Evolutionary conservation across 306 rosid genomes (phyloP).

Genomic region (Oxytropis ochrocephala): DNA sequence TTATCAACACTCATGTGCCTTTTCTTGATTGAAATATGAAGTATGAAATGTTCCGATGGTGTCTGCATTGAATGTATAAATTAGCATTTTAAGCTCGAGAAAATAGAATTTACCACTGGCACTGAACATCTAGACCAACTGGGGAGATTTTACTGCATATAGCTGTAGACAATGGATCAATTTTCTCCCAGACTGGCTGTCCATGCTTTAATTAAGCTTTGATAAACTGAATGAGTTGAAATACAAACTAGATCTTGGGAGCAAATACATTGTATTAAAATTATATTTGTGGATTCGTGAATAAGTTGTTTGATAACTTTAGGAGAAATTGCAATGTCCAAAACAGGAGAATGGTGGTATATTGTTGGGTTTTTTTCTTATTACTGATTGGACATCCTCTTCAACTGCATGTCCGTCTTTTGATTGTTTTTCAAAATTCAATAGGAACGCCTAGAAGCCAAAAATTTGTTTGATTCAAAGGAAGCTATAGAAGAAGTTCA

Average conservation of each 20-base stretch:
- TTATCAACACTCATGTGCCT: not conserved
- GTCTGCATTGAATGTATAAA: not conserved
- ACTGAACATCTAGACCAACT: not conserved
- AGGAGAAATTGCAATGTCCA: not conserved
- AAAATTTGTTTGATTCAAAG: constrained; percentile 53
- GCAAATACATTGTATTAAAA: not conserved
- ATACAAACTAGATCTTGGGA: not conserved
- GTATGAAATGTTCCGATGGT: not conserved
- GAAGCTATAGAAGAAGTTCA: constrained; percentile 66
- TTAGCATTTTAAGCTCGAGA: not conserved
- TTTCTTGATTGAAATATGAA: not conserved
- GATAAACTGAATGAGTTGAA: not conserved
- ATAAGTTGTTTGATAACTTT: not conserved
- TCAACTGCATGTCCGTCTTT: not conserved
- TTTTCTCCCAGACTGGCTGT: not conserved
- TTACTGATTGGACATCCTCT: not conserved
- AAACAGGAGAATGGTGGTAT: not conserved
- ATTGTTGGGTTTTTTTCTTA: not conserved
- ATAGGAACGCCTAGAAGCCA: constrained; percentile 87
- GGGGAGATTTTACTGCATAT: not conserved
- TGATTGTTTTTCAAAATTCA: constrained; percentile 7
- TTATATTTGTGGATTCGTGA: not conserved
- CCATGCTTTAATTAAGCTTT: not conserved
- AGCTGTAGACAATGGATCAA: not conserved
- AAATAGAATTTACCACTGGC: not conserved